Conservation (phyloP, 768 basidiomycete species). For the Collybia sordida region DNA sequence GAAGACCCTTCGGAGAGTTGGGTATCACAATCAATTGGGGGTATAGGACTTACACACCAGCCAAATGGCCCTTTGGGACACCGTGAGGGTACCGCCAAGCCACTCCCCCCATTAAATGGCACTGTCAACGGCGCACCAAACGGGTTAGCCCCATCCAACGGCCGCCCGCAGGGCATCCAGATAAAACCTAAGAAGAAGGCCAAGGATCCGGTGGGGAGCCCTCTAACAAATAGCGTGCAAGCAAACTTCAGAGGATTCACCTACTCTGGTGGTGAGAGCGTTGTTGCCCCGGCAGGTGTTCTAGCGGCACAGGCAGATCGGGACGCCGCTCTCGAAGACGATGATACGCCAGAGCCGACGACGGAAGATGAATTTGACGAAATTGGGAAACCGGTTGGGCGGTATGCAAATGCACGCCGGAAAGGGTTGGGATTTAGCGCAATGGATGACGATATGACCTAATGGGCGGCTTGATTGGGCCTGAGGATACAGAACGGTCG, state of each 20-base stretch:
- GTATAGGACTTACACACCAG: conserved; percentile 45
- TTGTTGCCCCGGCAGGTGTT: conserved; percentile 45
- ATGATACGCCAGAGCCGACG: conserved; percentile 45
- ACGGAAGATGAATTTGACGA: conserved; percentile 83
- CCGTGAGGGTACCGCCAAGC: conserved; percentile 19
- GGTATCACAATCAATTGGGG: conserved; percentile 50
- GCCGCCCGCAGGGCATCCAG: conserved; percentile 43
- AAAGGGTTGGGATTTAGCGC: conserved; percentile 44
- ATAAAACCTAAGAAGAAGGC: conserved; percentile 51
- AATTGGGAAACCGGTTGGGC: conserved; percentile 58
- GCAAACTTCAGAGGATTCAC: conserved; percentile 97
- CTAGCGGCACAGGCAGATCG: conserved; percentile 46
- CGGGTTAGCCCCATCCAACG: conserved; percentile 9
- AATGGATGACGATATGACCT: conserved; percentile 38
- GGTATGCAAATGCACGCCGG: conserved; percentile 61
- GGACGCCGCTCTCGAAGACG: conserved; percentile 54
- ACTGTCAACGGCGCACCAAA: conserved; percentile 15
- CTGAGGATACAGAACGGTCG: conserved; percentile 8
- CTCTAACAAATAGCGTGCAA: conserved; percentile 89
- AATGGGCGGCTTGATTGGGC: conserved; percentile 9
- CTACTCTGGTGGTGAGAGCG: conserved; percentile 73
- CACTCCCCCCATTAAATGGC: conserved; percentile 13
- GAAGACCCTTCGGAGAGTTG: conserved; percentile 74
- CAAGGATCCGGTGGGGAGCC: conserved; percentile 52
- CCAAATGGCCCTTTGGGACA: conserved; percentile 82